Conservation (phyloP, 225 moss, liverwort and hornwort species). For the Asterella californica region DNA sequence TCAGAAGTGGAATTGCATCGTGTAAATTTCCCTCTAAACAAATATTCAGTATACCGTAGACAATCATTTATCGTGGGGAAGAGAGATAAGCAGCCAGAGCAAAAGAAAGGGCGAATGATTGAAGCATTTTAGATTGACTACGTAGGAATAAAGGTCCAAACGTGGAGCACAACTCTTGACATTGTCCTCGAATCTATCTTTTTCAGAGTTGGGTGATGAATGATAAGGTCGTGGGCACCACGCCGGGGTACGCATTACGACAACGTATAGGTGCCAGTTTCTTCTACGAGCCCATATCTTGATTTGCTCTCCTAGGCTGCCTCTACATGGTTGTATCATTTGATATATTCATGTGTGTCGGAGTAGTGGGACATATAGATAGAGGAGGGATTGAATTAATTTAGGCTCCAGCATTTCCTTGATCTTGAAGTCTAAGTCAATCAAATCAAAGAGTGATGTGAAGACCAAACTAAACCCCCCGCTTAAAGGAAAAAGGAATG, state of each 20-base stretch:
- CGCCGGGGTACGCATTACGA: background rate
- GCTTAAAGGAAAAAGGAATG: too few relatives aligned
- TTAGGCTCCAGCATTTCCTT: background rate
- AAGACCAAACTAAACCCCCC: too few relatives aligned
- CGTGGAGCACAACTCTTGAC: conserved; percentile 12
- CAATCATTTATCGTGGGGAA: too few relatives aligned
- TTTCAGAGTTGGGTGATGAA: background rate
- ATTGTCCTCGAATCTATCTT: conserved; percentile 25
- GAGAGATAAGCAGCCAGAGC: background rate
- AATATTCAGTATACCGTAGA: background rate
- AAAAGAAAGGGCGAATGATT: background rate
- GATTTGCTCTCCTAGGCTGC: background rate
- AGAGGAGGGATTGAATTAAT: background rate
- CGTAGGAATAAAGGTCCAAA: conserved; percentile 7
- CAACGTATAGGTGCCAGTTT: background rate
- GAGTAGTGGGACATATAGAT: background rate
- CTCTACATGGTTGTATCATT: background rate
- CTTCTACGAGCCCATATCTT: background rate
- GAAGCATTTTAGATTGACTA: background rate
- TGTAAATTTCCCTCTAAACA: background rate
- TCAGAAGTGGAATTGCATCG: background rate
- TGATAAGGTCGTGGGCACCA: conserved; percentile 7
- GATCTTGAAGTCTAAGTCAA: too few relatives aligned
- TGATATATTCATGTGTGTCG: background rate
- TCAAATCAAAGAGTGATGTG: too few relatives aligned